phyloP scores from a whole-genome alignment of 2,329 filamentous ascomycete species.

The Fusarium armeniacum region DNA sequence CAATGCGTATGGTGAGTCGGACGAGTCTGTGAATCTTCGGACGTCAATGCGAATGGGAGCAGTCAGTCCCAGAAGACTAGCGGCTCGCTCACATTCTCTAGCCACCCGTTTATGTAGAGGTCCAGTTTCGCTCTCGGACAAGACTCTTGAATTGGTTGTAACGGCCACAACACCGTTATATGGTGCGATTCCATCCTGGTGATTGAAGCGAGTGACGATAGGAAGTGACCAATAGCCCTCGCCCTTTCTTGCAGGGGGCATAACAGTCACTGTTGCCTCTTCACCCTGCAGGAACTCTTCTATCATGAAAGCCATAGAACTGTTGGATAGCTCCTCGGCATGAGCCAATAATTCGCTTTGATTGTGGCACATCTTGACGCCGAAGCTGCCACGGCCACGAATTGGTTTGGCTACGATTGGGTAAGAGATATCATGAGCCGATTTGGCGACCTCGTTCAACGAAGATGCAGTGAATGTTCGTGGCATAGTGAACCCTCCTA shows the following conservation, averaged over 20 bases:
- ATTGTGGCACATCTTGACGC: constrained; percentile 32
- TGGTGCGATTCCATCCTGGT: too few relatives aligned
- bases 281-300: neutral
- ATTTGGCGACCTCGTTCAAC: neutral
- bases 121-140: neutral
- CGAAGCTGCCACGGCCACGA: constrained; percentile 41
- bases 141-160: too few relatives aligned
- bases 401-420: constrained; percentile 41
- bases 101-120: constrained; percentile 48
- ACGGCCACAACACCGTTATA: too few relatives aligned
- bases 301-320: neutral
- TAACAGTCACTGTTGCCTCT: too few relatives aligned
- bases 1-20: constrained; percentile 12
- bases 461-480: constrained; percentile 52
- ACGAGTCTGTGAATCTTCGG: constrained; percentile 53
- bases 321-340: neutral
- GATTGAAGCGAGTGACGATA: too few relatives aligned
- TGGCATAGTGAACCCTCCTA: constrained; percentile 58
- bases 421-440: constrained; percentile 16
- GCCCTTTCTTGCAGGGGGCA: too few relatives aligned
- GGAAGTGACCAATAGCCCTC: too few relatives aligned
- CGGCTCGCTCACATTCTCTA: constrained; percentile 58
- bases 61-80: constrained; percentile 56
- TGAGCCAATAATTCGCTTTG: neutral
- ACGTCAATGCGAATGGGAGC: constrained; percentile 64